Percentiles rank a stretch among this genome's conserved stretches.
phyloP scores from a whole-genome alignment of 805 yeast species.

The Starmerella stellata region DNA sequence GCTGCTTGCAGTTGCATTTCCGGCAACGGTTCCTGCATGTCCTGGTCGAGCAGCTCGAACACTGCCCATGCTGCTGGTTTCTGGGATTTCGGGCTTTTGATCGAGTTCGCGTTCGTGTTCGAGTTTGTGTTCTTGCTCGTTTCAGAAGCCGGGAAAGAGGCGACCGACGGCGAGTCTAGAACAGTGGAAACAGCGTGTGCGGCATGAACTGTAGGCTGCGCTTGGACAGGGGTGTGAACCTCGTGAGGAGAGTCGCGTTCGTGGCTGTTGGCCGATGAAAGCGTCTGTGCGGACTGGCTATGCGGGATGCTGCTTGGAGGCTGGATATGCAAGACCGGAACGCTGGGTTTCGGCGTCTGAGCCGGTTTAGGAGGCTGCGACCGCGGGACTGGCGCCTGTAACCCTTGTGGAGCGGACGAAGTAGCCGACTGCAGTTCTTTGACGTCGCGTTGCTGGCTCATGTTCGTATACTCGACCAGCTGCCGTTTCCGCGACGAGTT shows the following conservation, averaged over 20 bases:
- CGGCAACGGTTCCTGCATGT: slow-evolving; percentile 1
- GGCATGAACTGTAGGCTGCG: neutral
- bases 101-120: neutral
- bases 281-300: neutral
- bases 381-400: neutral
- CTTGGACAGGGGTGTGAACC: neutral
- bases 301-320: neutral
- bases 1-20: slow-evolving; percentile 6
- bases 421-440: neutral
- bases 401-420: neutral
- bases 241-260: neutral
- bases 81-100: neutral
- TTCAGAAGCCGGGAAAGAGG: neutral
- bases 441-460: neutral
- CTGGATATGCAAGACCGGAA: neutral
- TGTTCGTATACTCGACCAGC: neutral
- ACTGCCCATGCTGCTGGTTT: slow-evolving; percentile 16
- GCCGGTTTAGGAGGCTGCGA: neutral
- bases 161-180: neutral
- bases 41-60: slow-evolving; percentile 18
- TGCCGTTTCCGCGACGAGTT: slow-evolving; percentile 4
- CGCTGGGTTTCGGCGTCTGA: neutral
- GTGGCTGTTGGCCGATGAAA: neutral
- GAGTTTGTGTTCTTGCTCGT: neutral
- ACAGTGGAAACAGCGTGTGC: neutral